These are phyloP conservation scores for Xylaria cubensis DNA, from an alignment of 495 filamentous ascomycete genomes.

Conservation along the genomic window DNA sequence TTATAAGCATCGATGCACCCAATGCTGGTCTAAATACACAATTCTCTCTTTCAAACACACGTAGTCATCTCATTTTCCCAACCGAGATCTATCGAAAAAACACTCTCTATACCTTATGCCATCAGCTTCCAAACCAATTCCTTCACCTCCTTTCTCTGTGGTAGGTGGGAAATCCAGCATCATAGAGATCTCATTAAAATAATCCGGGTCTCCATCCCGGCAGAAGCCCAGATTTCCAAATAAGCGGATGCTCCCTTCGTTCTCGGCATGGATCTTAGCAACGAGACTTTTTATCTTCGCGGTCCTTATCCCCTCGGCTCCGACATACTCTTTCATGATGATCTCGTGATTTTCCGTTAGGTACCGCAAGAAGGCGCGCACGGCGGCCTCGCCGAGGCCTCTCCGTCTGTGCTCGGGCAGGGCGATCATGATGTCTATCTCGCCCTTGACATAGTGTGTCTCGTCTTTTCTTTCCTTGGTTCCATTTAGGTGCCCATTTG, in stretches of 20 bases:
- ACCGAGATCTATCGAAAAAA: slow-evolving; percentile 17
- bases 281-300: slow-evolving; percentile 44
- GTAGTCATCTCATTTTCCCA: not conserved
- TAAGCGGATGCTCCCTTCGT: slow-evolving; percentile 48
- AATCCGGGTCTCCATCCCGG: slow-evolving; percentile 53
- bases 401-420: slow-evolving; percentile 58
- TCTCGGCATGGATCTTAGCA: slow-evolving; percentile 54
- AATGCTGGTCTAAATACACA: not conserved
- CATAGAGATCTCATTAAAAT: slow-evolving; percentile 58
- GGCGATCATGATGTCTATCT: slow-evolving; percentile 92
- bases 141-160: not conserved
- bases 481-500: not conserved
- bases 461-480: not conserved
- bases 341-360: slow-evolving; percentile 53
- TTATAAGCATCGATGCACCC: not conserved
- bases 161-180: slow-evolving; percentile 37
- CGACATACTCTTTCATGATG: slow-evolving; percentile 66
- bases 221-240: slow-evolving; percentile 55
- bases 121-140: not conserved
- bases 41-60: not conserved
- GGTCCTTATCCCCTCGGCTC: not conserved
- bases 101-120: slow-evolving; percentile 11
- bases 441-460: slow-evolving; percentile 60
- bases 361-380: slow-evolving; percentile 74
- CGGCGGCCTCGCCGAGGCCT: slow-evolving; percentile 70